Evolutionary conservation across 1,284 basidiomycete species (phyloP).

Genomic region (Malassezia dermatis): DNA sequence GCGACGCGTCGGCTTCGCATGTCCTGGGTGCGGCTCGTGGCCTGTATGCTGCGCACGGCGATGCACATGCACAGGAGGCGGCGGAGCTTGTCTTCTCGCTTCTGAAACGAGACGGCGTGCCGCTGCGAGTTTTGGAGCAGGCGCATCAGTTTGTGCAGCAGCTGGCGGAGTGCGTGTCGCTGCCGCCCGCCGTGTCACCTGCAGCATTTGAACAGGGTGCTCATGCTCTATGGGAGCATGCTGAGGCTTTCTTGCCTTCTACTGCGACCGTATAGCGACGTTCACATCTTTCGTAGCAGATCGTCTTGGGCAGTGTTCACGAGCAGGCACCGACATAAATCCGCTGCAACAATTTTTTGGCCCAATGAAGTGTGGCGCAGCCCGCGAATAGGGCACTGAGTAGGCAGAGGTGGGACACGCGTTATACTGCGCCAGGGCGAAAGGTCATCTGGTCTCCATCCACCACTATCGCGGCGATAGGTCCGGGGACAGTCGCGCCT

Average conservation of each 20-base stretch:
- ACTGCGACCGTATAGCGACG: neutral
- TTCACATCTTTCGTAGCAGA: neutral
- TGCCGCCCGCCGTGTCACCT: constrained; percentile 17
- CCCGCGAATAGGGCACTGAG: neutral
- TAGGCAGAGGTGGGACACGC: neutral
- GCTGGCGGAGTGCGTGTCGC: constrained; percentile 1
- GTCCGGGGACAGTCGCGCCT: neutral
- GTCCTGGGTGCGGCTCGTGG: constrained; percentile 54
- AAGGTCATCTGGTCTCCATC: neutral
- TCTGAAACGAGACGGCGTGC: neutral
- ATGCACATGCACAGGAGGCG: neutral
- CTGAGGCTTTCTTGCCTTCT: constrained; percentile 46
- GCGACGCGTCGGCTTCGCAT: constrained; percentile 57
- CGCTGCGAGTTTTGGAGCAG: neutral
- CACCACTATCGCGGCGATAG: neutral
- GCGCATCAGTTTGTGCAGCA: neutral
- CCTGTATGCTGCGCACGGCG: constrained; percentile 48
- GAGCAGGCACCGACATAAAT: neutral
- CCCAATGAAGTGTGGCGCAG: neutral
- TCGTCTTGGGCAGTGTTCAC: neutral
- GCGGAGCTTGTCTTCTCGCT: constrained; percentile 1
- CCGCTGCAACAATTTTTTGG: neutral
- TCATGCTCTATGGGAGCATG: constrained; percentile 43
- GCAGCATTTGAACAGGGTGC: constrained; percentile 39
- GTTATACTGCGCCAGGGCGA: neutral